phyloP scores from a whole-genome alignment of 148 eudicot genomes.

The Linanthus parryae region DNA sequence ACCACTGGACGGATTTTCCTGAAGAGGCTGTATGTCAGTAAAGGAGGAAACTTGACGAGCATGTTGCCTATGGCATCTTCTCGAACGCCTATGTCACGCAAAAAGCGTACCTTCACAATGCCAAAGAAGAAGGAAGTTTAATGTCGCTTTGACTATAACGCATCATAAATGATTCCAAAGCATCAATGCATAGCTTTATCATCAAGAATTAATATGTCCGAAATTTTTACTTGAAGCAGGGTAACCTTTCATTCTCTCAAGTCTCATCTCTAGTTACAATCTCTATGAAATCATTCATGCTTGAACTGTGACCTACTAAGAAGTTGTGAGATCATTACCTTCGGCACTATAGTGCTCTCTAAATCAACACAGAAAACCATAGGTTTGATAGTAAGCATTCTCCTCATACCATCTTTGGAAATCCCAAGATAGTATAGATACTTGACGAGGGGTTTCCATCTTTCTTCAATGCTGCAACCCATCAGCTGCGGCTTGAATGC shows the following conservation, averaged over 20 bases:
- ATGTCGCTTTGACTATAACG: neutral
- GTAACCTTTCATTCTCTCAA: too few relatives aligned
- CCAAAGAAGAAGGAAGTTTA: neutral
- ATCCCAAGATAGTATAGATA: constrained; percentile 84
- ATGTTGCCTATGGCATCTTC: constrained; percentile 74
- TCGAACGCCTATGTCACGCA: constrained; percentile 78
- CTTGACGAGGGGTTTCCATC: constrained; percentile 87
- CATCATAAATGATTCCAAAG: neutral
- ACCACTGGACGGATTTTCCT: constrained; percentile 99
- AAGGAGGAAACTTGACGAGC: constrained; percentile 78
- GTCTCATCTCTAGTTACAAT: too few relatives aligned
- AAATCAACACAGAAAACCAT: constrained; percentile 77
- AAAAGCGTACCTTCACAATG: constrained; percentile 63
- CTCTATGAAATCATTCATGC: too few relatives aligned
- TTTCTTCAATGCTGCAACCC: constrained; percentile 83
- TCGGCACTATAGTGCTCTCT: constrained; percentile 65
- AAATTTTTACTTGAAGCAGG: too few relatives aligned
- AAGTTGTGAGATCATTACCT: too few relatives aligned
- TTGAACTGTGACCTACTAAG: too few relatives aligned
- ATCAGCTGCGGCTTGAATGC: constrained; percentile 86
- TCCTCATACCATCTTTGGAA: constrained; percentile 75
- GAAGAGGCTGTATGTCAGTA: constrained; percentile 87
- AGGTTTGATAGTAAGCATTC: constrained; percentile 76
- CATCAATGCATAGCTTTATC: neutral
- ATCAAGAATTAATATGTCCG: too few relatives aligned